Percentiles rank a stretch among this genome's conserved stretches.
These are phyloP conservation scores for Coemansia sp. DNA, from an alignment of 371 early-diverging fungal genomes.

Conservation along the genomic window DNA sequence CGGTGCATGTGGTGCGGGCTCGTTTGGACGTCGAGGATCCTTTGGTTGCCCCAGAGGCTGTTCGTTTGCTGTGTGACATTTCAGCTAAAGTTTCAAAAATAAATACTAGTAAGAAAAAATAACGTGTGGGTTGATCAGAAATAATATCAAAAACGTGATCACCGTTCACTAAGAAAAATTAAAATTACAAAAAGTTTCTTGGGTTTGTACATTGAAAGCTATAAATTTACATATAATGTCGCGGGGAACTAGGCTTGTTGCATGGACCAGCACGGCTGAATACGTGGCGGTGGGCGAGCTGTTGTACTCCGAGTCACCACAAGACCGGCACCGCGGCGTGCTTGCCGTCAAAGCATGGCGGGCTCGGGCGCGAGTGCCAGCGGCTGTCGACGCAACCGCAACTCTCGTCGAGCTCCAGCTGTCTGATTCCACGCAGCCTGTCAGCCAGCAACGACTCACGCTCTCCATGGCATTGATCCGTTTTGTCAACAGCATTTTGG, in stretches of 20 bases:
- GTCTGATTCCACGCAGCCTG: slow-evolving; percentile 35
- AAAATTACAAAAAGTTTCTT: no score
- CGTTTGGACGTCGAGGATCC: slow-evolving; percentile 17
- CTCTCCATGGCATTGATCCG: slow-evolving; percentile 61
- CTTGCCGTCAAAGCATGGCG: slow-evolving; percentile 59
- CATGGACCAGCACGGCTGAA: slow-evolving; percentile 58
- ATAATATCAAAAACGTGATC: no score
- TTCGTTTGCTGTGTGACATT: neutral
- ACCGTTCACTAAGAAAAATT: no score
- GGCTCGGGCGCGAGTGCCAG: slow-evolving; percentile 58
- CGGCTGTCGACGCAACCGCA: slow-evolving; percentile 58
- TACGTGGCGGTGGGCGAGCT: slow-evolving; percentile 52
- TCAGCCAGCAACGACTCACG: slow-evolving; percentile 55
- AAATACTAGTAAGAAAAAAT: no score
- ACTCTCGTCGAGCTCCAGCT: slow-evolving; percentile 55
- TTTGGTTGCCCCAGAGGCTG: neutral
- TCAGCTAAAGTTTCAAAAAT: neutral
- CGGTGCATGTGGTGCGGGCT: slow-evolving; percentile 12
- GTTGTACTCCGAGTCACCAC: slow-evolving; percentile 50
- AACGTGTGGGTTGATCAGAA: no score
- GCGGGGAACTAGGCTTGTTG: slow-evolving; percentile 53
- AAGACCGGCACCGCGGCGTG: slow-evolving; percentile 30
- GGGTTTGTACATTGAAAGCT: neutral
- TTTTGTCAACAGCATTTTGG: slow-evolving; percentile 63
- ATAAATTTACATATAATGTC: neutral